Percentiles rank a stretch among this genome's conserved stretches.
phyloP scores from a whole-genome alignment of 441 rosid species.

The Flueggea neowawraea region DNA sequence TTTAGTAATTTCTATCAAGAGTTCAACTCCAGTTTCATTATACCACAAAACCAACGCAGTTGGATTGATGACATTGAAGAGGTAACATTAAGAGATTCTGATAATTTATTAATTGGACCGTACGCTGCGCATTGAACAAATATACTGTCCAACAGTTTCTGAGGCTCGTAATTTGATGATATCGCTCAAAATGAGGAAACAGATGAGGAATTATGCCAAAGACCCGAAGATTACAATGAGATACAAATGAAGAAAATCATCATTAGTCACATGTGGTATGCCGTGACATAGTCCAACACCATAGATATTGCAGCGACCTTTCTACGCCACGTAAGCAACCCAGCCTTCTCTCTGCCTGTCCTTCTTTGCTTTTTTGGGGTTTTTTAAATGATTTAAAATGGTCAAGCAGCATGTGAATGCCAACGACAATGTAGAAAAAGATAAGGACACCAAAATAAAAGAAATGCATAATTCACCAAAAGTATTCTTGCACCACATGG shows the following conservation, averaged over 20 bases:
- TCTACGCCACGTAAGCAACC: conserved; percentile 21
- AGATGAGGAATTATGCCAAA: too few species aligned
- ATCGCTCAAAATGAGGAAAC: too few species aligned
- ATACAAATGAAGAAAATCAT: conserved; percentile 14
- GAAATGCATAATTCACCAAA: conserved; percentile 18
- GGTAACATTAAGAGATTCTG: too few species aligned
- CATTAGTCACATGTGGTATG: conserved; percentile 27
- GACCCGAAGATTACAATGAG: not conserved
- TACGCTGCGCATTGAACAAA: too few species aligned
- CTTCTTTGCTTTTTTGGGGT: not conserved
- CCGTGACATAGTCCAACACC: conserved; percentile 18
- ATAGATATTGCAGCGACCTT: not conserved
- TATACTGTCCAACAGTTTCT: too few species aligned
- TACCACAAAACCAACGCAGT: too few species aligned
- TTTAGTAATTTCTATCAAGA: too few species aligned
- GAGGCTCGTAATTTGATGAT: too few species aligned
- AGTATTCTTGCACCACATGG: conserved; percentile 39
- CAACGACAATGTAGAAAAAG: conserved; percentile 17
- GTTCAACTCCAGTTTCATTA: too few species aligned
- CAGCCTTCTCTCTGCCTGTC: not conserved
- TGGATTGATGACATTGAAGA: too few species aligned
- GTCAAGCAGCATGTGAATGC: conserved; percentile 22
- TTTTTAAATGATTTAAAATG: not conserved
- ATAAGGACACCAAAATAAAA: conserved; percentile 24
- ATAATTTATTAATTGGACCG: too few species aligned